Conservation (phyloP, 768 basidiomycete genomes). For the Royoungia palumana region DNA sequence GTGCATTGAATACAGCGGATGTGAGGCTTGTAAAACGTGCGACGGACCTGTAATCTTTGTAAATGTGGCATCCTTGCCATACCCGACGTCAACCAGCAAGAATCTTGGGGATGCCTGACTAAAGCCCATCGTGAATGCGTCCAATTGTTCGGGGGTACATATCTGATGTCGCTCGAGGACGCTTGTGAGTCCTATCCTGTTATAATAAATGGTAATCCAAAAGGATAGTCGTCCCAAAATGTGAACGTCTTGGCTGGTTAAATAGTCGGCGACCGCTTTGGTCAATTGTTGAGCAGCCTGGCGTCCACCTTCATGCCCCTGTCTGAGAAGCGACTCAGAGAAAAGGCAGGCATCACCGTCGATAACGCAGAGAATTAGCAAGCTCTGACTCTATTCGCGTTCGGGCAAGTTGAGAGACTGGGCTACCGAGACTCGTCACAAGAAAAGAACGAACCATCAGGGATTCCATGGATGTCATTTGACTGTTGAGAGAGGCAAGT, state of each 20-base stretch:
- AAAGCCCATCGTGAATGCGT: conserved; percentile 69
- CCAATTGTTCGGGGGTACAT: conserved; percentile 64
- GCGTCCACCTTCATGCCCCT: conserved; percentile 64
- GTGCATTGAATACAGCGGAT: background rate
- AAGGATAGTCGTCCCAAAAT: conserved; percentile 65
- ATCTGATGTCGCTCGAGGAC: conserved; percentile 48
- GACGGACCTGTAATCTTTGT: conserved; percentile 66
- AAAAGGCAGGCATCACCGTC: conserved; percentile 74
- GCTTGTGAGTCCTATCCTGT: conserved; percentile 54
- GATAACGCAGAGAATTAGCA: conserved; percentile 71
- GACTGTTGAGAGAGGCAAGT: conserved; percentile 59
- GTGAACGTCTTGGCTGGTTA: conserved; percentile 58
- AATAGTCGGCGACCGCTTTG: conserved; percentile 63
- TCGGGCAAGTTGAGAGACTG: conserved; percentile 2
- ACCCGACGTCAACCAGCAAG: conserved; percentile 64
- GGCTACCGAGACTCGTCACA: background rate
- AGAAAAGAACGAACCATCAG: conserved; percentile 36
- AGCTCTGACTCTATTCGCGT: conserved; percentile 50
- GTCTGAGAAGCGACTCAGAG: conserved; percentile 50
- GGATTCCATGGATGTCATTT: conserved; percentile 56
- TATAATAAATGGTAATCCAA: conserved; percentile 72
- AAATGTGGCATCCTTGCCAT: conserved; percentile 56
- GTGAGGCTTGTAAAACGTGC: background rate
- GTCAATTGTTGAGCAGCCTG: conserved; percentile 62
- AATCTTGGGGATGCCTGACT: conserved; percentile 73